A percentile compares a stretch with the other conserved stretches of the same genome.
These are phyloP conservation scores for Chytriomyces sp. DNA, from an alignment of 192 early-diverging fungal genomes.

Conservation along the genomic window DNA sequence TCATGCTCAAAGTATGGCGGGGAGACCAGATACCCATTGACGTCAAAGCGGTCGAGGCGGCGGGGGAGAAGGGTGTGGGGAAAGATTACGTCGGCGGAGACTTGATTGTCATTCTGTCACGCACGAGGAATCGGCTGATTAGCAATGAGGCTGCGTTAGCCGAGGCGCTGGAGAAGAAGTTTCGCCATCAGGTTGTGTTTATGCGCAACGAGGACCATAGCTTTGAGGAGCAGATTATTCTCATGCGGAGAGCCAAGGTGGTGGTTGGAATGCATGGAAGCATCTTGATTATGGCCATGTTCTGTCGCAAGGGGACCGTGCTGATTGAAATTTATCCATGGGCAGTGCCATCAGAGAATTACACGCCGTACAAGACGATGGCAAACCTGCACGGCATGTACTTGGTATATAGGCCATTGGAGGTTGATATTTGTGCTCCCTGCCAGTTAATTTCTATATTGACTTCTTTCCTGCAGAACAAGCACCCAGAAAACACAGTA, in stretches of 20 bases:
- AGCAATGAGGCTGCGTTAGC: slow-evolving; percentile 46
- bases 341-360: slow-evolving; percentile 50
- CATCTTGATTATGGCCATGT: slow-evolving; percentile 56
- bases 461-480: slow-evolving; percentile 32
- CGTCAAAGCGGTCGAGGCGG: not conserved
- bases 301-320: slow-evolving; percentile 53
- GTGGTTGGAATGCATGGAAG: slow-evolving; percentile 58
- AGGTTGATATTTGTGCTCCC: slow-evolving; percentile 28
- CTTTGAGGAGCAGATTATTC: slow-evolving; percentile 52
- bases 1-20: not conserved
- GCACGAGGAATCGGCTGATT: slow-evolving; percentile 49
- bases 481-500: slow-evolving; percentile 32
- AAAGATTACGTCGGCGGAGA: slow-evolving; percentile 33
- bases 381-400: slow-evolving; percentile 50
- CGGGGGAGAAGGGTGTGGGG: not conserved
- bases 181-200: slow-evolving; percentile 39
- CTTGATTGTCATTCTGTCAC: slow-evolving; percentile 50
- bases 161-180: slow-evolving; percentile 26
- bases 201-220: slow-evolving; percentile 50
- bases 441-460: not conserved
- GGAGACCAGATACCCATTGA: not conserved
- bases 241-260: slow-evolving; percentile 50
- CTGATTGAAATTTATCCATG: slow-evolving; percentile 54
- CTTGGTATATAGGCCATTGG: slow-evolving; percentile 52
- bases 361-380: slow-evolving; percentile 55